Evolutionary conservation across 2,329 filamentous ascomycete genomes (phyloP), one percentile per base, ranked within the genome.

Genomic region (Fusarium citri): DNA sequence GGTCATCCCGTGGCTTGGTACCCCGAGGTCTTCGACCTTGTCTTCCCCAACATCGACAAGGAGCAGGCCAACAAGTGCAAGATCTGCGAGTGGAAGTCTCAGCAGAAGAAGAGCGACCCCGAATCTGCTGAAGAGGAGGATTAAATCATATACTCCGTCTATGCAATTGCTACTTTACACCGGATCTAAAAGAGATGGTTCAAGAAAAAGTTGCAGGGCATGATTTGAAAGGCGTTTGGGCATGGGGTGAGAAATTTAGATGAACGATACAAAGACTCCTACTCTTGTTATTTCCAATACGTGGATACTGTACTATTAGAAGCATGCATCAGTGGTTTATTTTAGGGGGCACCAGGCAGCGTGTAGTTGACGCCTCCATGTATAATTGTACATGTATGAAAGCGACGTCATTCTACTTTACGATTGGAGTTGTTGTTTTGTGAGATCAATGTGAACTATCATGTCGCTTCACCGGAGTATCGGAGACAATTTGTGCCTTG

Each of bases 1-100:
- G 96, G 97, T 76, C 92, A 91, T 73, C 92, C 96, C 0, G 95
- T 95, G 20, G 90, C 88, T 76, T 99, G 96, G 96, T 99, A 98
- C 84, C 87, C 87, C 9, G 94, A 99, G 72, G 93, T 99, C 53
- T 98, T 98, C 79, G 88, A 95, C 68, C 86, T 97, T 66, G 90
- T 98, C 73, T 99, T 99, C 84, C 90, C 93, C 40, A 85, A 92
- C 69, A 81, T 98, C 20, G 92, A 98, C 81, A 85, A 83, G 66
- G 86, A 91, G 43, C 82, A 88, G 65, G 94, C 92, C 66, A 96
- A 92, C 80, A 87, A 85, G 70, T 96, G 93, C 89, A 91, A 91
- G 77, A 81, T 85, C 48, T 82, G 81, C 76, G 84, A 86, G 72
- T 83, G 80, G 82, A 86, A 88, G 71, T 84, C 87, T 74, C 76